phyloP scores from a whole-genome alignment of 208 protist genomes.

The Leishmania turanica region DNA sequence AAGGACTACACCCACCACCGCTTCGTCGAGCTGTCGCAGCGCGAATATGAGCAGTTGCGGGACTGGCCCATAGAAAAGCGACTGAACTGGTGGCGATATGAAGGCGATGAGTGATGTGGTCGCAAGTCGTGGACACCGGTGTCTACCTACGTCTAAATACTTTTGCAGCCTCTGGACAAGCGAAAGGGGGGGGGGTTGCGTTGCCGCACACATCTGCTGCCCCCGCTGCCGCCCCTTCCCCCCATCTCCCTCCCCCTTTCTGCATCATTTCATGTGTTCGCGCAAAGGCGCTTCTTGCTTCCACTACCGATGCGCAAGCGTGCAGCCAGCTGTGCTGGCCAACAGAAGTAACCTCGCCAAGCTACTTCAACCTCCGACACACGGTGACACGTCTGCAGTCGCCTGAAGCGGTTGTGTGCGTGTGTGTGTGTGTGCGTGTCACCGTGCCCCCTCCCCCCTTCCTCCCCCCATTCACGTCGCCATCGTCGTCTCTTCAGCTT shows the following conservation, averaged over 20 bases:
- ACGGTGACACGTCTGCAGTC: neutral
- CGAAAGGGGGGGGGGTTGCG: neutral
- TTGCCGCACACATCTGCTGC: neutral
- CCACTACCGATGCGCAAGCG: too few relatives aligned
- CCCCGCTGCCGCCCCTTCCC: too few relatives aligned
- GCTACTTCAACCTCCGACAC: neutral
- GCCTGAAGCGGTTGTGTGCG: neutral
- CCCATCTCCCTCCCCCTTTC: too few relatives aligned
- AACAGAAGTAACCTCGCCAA: neutral
- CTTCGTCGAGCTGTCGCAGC: constrained; percentile 65
- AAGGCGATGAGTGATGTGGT: constrained; percentile 19
- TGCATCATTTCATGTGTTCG: neutral
- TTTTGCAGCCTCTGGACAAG: neutral
- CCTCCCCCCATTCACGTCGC: too few relatives aligned
- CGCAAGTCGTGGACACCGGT: neutral
- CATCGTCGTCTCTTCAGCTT: neutral
- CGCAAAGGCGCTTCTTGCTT: too few relatives aligned
- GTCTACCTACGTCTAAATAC: neutral
- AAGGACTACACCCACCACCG: constrained; percentile 90
- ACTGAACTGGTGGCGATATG: constrained; percentile 85
- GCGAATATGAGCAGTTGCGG: constrained; percentile 75
- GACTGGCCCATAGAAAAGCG: constrained; percentile 77
- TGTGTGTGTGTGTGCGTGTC: neutral
- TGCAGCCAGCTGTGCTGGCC: neutral
- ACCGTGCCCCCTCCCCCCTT: neutral